Base-by-base conservation (phyloP, 345 rosid genomes). In the Aquilaria sinensis region DNA sequence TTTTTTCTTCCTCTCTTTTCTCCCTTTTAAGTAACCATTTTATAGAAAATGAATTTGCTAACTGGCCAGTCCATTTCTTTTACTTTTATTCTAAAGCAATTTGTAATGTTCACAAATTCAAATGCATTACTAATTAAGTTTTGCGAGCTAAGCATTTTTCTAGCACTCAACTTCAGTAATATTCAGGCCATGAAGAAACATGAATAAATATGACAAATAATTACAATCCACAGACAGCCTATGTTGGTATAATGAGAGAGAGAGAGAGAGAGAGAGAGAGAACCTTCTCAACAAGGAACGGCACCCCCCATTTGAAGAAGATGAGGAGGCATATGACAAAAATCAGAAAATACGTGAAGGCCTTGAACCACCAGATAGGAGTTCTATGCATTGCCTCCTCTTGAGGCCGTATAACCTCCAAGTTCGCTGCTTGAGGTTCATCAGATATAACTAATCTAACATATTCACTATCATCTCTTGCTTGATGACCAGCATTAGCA, bases 261-360 rank as follows among this genome's bases (percentile, higher is more conserved):
- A 5, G 41, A 49, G 33, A 57, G 33, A 47, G 58, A 55, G 9
- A 54, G 59, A 62, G 29, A 53, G 16, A 1, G n/a, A 56, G 49
- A 48, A 94, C 95, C 91, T 88, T 86, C 77, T 78, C 61, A 14
- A 83, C 85, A 23, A 94, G 79, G 75, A 94, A 88, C 0, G 96
- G 96, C 55, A 81, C 71, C 56, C 90, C 99, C 99, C 97, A 94
- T 70, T 88, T 85, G 30, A 88, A 58, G 47, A 85, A 78, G 66
- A 81, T 3, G 56, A 90, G 83, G 29, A 66, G 16, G 50, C 72
- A 46, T 43, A 81, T 23, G 51, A 77, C 53, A 10, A 63, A 2
- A 48, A 84, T 10, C 47, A 64, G 43, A 62, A 56, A 76, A 33
- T 76, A 70, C 2, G 73, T 30, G 1, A 86, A 60, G 60, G 71